Conservation (phyloP, 495 filamentous ascomycete genomes). For the Penicillium salamii region DNA sequence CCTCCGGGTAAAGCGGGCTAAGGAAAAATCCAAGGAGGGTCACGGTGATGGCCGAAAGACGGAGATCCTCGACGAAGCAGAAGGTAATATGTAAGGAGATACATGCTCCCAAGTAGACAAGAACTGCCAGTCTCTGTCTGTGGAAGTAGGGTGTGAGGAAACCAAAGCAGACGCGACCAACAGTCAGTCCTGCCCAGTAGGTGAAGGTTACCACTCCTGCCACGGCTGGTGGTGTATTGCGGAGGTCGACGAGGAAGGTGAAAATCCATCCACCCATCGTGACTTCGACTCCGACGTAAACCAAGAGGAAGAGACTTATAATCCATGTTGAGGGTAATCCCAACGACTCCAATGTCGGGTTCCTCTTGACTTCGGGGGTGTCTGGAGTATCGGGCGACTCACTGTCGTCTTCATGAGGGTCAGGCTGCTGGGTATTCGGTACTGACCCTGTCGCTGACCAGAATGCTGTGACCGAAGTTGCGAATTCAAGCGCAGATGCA, state of each 20-base stretch:
- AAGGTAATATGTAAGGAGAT: conserved; percentile 53
- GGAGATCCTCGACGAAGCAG: conserved; percentile 61
- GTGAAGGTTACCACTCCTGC: conserved; percentile 1
- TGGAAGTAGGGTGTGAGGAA: conserved; percentile 13
- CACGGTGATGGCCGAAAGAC: conserved; percentile 59
- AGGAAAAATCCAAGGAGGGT: conserved; percentile 64
- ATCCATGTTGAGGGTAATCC: conserved; percentile 3
- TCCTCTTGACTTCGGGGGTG: not conserved
- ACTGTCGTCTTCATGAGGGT: not conserved
- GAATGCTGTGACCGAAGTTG: not conserved
- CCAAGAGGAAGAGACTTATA: conserved; percentile 3
- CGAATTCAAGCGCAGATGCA: not conserved
- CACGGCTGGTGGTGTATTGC: not conserved
- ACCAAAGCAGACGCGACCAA: conserved; percentile 1
- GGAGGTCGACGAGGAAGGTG: conserved; percentile 5
- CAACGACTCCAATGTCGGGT: conserved; percentile 2
- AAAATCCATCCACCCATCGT: conserved; percentile 13
- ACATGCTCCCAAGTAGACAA: conserved; percentile 40
- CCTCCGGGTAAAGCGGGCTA: conserved; percentile 61
- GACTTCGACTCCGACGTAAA: conserved; percentile 10
- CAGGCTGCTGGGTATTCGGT: not conserved
- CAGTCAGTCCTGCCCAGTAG: conserved; percentile 10
- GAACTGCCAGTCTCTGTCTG: conserved; percentile 35
- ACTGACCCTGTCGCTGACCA: conserved; percentile 4
- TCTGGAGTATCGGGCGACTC: not conserved